A percentile compares a stretch with the other conserved stretches of the same genome.
Evolutionary conservation across 257 asterid genomes (phyloP).

Genomic region (Lithospermum erythrorhizon): DNA sequence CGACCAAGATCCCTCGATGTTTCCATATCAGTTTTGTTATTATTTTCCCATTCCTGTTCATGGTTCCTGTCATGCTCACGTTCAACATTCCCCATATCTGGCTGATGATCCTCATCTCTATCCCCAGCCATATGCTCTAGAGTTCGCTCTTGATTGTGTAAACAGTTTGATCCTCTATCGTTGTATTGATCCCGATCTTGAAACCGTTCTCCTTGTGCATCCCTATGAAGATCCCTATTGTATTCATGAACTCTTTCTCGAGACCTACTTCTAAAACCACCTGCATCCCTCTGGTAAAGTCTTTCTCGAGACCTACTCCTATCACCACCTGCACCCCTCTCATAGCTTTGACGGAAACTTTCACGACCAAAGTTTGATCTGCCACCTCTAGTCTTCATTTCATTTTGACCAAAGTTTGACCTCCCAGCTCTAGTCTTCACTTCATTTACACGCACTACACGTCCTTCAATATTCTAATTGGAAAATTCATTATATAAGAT

Average conservation of each 20-base stretch:
- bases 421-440: conserved; percentile 58
- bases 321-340: conserved; percentile 35
- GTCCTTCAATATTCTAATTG: conserved; percentile 60
- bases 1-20: conserved; percentile 34
- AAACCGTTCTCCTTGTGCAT: conserved; percentile 41
- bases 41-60: conserved; percentile 47
- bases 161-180: conserved; percentile 39
- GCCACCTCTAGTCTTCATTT: conserved; percentile 53
- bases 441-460: conserved; percentile 58
- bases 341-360: conserved; percentile 35
- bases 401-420: conserved; percentile 44
- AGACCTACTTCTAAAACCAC: conserved; percentile 36
- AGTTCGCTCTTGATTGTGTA: conserved; percentile 32
- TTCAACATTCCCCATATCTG: conserved; percentile 30
- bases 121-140: conserved; percentile 43
- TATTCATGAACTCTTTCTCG: conserved; percentile 36
- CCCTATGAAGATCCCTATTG: conserved; percentile 34
- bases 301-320: conserved; percentile 46
- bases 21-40: conserved; percentile 32
- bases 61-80: conserved; percentile 41
- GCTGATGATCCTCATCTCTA: conserved; percentile 27
- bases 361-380: conserved; percentile 48
- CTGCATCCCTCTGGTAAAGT: conserved; percentile 21
- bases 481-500: too few species aligned
- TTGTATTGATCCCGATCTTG: conserved; percentile 34